phyloP scores from a whole-genome alignment of 345 rosid genomes.

The Salix udensis region DNA sequence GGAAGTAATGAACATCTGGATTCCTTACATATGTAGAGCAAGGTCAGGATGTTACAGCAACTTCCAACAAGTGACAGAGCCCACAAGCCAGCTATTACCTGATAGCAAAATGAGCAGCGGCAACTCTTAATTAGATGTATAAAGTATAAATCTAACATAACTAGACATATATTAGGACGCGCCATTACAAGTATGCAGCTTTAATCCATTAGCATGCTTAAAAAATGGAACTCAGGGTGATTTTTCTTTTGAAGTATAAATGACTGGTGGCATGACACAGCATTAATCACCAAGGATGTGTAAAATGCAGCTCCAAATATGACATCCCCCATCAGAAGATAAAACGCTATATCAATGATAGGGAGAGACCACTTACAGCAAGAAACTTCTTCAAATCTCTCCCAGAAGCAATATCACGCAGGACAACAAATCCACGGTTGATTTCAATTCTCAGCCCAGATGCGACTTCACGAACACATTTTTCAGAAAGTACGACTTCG shows the following conservation, averaged over 20 bases:
- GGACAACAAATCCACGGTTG: constrained; percentile 11
- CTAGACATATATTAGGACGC: not conserved
- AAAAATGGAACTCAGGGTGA: not conserved
- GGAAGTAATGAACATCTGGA: not conserved
- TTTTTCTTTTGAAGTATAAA: not conserved
- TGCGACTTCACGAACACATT: constrained; percentile 19
- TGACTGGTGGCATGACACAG: too few relatives aligned
- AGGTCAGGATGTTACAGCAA: constrained; percentile 74
- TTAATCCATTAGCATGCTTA: not conserved
- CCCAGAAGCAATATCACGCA: constrained; percentile 22
- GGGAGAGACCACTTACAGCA: constrained; percentile 12
- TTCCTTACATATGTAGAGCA: constrained; percentile 68
- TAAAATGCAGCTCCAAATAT: not conserved
- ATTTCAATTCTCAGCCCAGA: constrained; percentile 25
- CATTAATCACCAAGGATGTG: not conserved
- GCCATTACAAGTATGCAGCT: not conserved
- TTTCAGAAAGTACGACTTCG: constrained; percentile 23
- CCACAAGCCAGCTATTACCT: constrained; percentile 75
- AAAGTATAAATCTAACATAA: too few relatives aligned
- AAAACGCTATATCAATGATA: not conserved
- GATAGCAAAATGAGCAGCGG: constrained; percentile 10
- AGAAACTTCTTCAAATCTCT: constrained; percentile 26
- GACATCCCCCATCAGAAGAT: not conserved
- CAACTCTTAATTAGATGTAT: not conserved
- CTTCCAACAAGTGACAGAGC: constrained; percentile 63